phyloP scores from a whole-genome alignment of 2,329 filamentous ascomycete species.

The Coniella vitis region DNA sequence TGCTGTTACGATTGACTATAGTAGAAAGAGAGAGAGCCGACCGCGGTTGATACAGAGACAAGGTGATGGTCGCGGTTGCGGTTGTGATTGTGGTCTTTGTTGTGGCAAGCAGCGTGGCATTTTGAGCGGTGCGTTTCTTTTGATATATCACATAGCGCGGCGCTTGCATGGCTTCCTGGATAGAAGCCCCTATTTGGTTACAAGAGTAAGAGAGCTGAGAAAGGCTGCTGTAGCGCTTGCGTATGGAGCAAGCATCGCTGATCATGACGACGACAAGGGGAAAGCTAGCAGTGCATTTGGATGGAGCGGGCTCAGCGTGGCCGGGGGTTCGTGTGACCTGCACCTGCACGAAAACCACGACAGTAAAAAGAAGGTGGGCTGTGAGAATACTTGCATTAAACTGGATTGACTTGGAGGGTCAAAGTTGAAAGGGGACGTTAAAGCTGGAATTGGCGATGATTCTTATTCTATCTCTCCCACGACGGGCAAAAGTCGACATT shows the following conservation, averaged over 20 bases:
- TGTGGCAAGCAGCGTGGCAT: slow-evolving; percentile 3
- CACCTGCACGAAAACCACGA: no score
- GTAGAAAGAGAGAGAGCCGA: not conserved
- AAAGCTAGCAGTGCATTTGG: not conserved
- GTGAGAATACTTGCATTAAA: no score
- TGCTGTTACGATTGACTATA: not conserved
- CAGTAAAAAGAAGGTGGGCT: no score
- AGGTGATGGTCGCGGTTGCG: not conserved
- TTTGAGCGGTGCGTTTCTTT: slow-evolving; percentile 12
- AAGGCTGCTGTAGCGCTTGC: not conserved
- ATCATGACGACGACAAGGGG: not conserved
- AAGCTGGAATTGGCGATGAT: no score
- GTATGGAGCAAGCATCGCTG: not conserved
- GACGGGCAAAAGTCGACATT: no score
- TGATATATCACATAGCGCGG: slow-evolving; percentile 16
- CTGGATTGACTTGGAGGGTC: no score
- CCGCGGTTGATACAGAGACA: not conserved
- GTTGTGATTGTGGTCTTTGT: not conserved
- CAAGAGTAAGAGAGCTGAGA: not conserved
- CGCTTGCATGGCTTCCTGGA: slow-evolving; percentile 12
- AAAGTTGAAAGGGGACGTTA: no score
- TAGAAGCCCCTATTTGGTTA: not conserved
- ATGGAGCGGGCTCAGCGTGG: no score
- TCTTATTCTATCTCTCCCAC: no score
- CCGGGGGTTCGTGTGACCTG: no score